phyloP scores from a whole-genome alignment of 2,329 filamentous ascomycete species.

The Rhytidhysteron rufulum region DNA sequence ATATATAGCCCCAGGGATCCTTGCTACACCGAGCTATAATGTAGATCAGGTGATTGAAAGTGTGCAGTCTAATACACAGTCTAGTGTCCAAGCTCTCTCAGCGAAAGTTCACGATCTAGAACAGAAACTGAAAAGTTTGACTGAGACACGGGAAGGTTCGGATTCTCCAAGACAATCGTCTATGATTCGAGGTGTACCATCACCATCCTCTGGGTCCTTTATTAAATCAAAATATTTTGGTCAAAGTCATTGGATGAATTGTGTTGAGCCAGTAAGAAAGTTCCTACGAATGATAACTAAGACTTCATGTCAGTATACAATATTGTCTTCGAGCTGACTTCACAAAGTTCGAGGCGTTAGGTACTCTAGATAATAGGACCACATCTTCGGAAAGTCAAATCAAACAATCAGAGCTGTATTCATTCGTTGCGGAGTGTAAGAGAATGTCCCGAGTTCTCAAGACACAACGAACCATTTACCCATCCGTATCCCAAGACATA shows the following conservation, averaged over 20 bases:
- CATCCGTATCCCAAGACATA: slow-evolving; percentile 42
- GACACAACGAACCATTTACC: slow-evolving; percentile 30
- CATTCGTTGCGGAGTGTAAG: slow-evolving; percentile 43
- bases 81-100: slow-evolving; percentile 4
- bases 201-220: slow-evolving; percentile 11
- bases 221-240: slow-evolving; percentile 56
- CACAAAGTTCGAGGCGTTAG: not conserved
- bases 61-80: not conserved
- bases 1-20: slow-evolving; percentile 14
- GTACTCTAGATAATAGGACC: not conserved
- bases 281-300: no score
- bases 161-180: not conserved
- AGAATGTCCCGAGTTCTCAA: slow-evolving; percentile 52
- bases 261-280: slow-evolving; percentile 23
- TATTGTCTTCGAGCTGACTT: not conserved
- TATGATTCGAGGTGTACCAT: not conserved
- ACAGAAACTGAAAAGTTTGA: not conserved
- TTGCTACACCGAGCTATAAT: slow-evolving; percentile 7
- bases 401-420: slow-evolving; percentile 16
- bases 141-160: not conserved
- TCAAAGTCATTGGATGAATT: slow-evolving; percentile 48
- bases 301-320: not conserved
- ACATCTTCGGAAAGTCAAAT: not conserved
- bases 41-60: not conserved
- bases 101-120: slow-evolving; percentile 10